Conservation (phyloP, 352 stramenopile genomes). For the Plasmopara muralis region DNA sequence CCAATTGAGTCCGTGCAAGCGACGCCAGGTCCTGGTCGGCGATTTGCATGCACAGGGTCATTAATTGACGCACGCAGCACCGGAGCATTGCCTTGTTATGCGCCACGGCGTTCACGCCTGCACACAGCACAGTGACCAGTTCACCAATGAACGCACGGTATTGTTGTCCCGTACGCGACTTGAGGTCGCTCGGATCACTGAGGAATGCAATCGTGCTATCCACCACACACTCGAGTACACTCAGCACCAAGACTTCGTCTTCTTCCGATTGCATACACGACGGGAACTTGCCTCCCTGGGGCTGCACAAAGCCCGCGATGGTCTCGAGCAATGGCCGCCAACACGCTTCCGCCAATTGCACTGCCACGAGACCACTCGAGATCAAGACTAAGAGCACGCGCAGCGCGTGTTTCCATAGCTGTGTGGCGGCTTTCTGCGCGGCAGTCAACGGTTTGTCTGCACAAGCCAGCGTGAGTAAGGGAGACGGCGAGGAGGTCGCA, state of each 20-base stretch:
- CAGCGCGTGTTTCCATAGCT: slow-evolving; percentile 76
- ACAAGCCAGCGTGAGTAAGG: neutral
- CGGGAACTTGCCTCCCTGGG: slow-evolving; percentile 43
- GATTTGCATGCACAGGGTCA: slow-evolving; percentile 61
- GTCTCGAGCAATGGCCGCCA: slow-evolving; percentile 58
- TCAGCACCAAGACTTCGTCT: slow-evolving; percentile 70
- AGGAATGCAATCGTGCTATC: slow-evolving; percentile 59
- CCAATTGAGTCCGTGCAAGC: slow-evolving; percentile 46
- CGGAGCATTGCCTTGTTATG: slow-evolving; percentile 59
- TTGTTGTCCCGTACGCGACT: slow-evolving; percentile 22
- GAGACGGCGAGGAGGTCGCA: slow-evolving; percentile 4
- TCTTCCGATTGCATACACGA: slow-evolving; percentile 61
- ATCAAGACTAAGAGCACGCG: slow-evolving; percentile 66
- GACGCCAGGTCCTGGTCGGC: slow-evolving; percentile 38
- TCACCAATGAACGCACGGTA: slow-evolving; percentile 44
- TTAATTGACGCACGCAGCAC: slow-evolving; percentile 73
- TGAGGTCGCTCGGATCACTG: slow-evolving; percentile 26
- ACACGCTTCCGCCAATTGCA: slow-evolving; percentile 38
- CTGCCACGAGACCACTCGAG: slow-evolving; percentile 53
- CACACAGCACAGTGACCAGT: slow-evolving; percentile 53
- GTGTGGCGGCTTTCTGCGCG: slow-evolving; percentile 55
- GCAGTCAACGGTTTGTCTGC: slow-evolving; percentile 37
- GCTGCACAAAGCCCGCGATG: slow-evolving; percentile 54
- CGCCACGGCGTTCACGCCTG: slow-evolving; percentile 41
- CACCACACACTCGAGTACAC: slow-evolving; percentile 67